Conservation (phyloP, 78 protist genomes). For the Pigoraptor vietnamica region DNA sequence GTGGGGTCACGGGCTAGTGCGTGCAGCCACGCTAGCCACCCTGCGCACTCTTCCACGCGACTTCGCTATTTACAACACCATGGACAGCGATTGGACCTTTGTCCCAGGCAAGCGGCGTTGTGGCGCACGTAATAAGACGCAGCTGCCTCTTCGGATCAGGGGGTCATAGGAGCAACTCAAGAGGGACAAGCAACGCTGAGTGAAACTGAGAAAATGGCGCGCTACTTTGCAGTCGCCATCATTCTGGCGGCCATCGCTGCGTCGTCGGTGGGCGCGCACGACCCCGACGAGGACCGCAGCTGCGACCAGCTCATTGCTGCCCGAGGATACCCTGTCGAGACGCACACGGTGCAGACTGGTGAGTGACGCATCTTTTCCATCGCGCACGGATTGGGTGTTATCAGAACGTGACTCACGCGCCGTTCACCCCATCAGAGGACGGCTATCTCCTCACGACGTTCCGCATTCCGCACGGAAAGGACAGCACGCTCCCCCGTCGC, state of each 20-base stretch:
- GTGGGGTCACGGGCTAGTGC: too few species aligned
- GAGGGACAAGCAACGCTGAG: too few species aligned
- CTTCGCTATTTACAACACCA: too few species aligned
- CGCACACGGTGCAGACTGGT: slow-evolving; percentile 40
- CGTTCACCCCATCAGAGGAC: slow-evolving; percentile 9
- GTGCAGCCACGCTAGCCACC: too few species aligned
- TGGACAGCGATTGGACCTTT: too few species aligned
- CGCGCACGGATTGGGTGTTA: neutral
- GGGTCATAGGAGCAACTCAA: too few species aligned
- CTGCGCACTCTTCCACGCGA: too few species aligned
- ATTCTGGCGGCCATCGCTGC: neutral
- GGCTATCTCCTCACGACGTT: slow-evolving; percentile 30
- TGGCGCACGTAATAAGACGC: too few species aligned
- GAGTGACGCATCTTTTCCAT: neutral
- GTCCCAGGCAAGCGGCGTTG: too few species aligned
- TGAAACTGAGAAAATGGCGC: neutral
- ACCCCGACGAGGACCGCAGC: neutral
- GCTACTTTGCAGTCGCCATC: neutral
- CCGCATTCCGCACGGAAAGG: slow-evolving; percentile 32
- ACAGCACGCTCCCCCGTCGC: neutral
- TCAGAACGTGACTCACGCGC: neutral
- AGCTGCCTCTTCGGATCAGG: too few species aligned
- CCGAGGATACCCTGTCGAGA: slow-evolving; percentile 52
- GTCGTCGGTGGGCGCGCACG: neutral
- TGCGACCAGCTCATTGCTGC: neutral